A percentile compares a stretch with the other conserved stretches of the same genome.
Evolutionary conservation across 1,139 yeast species (phyloP).

Genomic region (Spathaspora sp.): DNA sequence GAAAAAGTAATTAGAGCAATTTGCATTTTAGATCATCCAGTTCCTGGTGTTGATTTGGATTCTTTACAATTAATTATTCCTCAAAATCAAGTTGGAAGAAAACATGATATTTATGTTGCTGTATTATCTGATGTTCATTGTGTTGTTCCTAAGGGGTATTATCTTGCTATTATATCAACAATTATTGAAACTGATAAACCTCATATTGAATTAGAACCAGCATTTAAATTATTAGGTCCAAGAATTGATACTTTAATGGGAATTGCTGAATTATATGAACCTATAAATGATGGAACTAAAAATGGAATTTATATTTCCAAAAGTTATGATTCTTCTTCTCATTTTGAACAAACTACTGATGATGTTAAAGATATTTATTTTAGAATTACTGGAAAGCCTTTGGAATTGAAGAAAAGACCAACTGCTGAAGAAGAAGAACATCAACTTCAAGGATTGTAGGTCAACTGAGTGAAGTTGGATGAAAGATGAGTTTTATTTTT

Average conservation of each 20-base stretch:
- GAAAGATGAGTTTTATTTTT: no score
- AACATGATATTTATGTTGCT: slow-evolving; percentile 93
- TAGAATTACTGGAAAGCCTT: slow-evolving; percentile 89
- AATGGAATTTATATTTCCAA: slow-evolving; percentile 81
- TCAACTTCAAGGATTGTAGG: slow-evolving; percentile 26
- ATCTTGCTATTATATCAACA: slow-evolving; percentile 91
- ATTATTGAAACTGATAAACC: slow-evolving; percentile 93
- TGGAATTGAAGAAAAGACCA: slow-evolving; percentile 77
- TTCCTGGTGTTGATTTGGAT: slow-evolving; percentile 84
- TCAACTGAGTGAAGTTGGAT: no score
- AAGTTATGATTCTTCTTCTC: slow-evolving; percentile 93
- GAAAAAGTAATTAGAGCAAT: slow-evolving; percentile 91
- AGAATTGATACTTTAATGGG: slow-evolving; percentile 91
- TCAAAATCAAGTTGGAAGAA: slow-evolving; percentile 91
- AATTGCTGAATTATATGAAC: slow-evolving; percentile 88
- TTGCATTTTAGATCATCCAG: slow-evolving; percentile 88
- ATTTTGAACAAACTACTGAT: slow-evolving; percentile 94
- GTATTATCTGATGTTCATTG: slow-evolving; percentile 87
- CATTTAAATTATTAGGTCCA: slow-evolving; percentile 84
- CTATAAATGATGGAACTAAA: slow-evolving; percentile 75
- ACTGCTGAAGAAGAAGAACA: slow-evolving; percentile 59
- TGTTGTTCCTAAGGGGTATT: slow-evolving; percentile 88
- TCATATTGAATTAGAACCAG: slow-evolving; percentile 90
- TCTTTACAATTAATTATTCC: slow-evolving; percentile 94
- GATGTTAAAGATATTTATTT: slow-evolving; percentile 93